A percentile compares a stretch with the other conserved stretches of the same genome.
Conservation (phyloP, 2,329 filamentous ascomycete species). For the Fusarium sp. region DNA sequence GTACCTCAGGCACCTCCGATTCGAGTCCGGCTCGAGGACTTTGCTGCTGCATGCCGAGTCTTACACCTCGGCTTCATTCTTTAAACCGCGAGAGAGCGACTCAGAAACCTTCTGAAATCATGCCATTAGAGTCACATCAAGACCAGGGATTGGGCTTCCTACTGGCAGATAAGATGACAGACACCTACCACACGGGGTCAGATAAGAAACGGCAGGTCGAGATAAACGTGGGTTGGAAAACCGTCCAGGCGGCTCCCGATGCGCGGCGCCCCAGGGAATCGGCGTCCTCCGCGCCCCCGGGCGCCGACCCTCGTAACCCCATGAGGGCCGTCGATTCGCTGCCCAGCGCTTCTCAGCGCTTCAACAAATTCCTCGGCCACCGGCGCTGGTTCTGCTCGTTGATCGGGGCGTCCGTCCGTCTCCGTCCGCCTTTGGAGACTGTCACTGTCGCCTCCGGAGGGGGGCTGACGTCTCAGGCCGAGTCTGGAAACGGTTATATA, state of each 20-base stretch:
- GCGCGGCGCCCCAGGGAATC: conserved; percentile 34
- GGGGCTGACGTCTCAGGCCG: conserved; percentile 30
- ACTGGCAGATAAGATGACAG: background rate
- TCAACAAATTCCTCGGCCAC: conserved; percentile 28
- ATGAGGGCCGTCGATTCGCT: conserved; percentile 35
- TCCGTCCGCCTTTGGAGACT: conserved; percentile 21
- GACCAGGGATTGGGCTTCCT: background rate
- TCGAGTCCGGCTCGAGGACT: background rate
- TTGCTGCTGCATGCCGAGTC: background rate
- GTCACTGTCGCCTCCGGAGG: conserved; percentile 10
- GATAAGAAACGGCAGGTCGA: conserved; percentile 24
- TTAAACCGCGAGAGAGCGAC: background rate
- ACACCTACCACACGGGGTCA: background rate
- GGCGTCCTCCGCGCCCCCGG: conserved; percentile 42
- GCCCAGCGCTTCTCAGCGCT: conserved; percentile 12
- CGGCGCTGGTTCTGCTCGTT: conserved; percentile 26
- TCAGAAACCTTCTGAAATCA: conserved; percentile 8
- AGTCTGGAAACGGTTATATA: conserved; percentile 19
- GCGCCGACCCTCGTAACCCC: conserved; percentile 37
- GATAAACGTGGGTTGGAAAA: conserved; percentile 28
- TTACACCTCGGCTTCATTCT: background rate
- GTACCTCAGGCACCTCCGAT: background rate
- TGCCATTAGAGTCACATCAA: conserved; percentile 26
- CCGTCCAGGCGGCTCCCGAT: conserved; percentile 34
- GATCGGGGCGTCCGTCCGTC: conserved; percentile 40